Base-by-base conservation (phyloP, 2,329 filamentous ascomycete species). In the Apiospora marii region DNA sequence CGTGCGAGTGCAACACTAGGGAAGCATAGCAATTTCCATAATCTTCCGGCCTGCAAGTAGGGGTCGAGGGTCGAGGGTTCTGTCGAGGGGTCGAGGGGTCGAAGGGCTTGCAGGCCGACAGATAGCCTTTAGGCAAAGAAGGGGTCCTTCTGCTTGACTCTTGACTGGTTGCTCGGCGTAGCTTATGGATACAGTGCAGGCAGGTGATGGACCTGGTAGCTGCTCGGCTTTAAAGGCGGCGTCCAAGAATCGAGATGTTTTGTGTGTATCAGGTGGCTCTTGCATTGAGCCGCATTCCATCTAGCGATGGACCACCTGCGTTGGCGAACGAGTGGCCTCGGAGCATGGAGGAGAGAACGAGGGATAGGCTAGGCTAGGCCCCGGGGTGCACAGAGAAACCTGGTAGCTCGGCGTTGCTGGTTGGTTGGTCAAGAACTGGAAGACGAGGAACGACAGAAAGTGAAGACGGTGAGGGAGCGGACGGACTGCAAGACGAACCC, bases 241-340 rank as follows among this genome's bases (percentile, higher is more conserved):
- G 58, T 64, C 58, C 30, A 64, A 19, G n/a, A 64, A 41, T 41
- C 34, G 58, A 64, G 34, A 41, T 41, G 58, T 24, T 41, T 64
- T 64, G 58, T 64, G 10, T 41, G 34, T 41, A n/a, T 64, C 58
- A 64, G 58, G 58, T 64, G 58, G 58, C 22, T 13, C 30, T 61
- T 41, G 58, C 30, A 24, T 64, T 64, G 58, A 64, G 58, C 58
- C 58, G 58, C 58, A 64, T 41, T 22, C 58, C 34, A n/a, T 4
- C 58, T 7, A n/a, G 34, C 58, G 37, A 41, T 41, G 37, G 30
- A 61, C 53, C 53, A 61, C 7, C 53, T 61, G 53, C 30, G 16
- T 61, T 30, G 6, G 37, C 53, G 53, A 37, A 61, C 30, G 53
- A 61, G 53, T 41, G 14, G 27, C 51, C 53, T 61, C 53, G 53